Evolutionary conservation across 805 yeast genomes (phyloP), one percentile per base, ranked within the genome.

Genomic region (Wickerhamiella kurtzmanii): DNA sequence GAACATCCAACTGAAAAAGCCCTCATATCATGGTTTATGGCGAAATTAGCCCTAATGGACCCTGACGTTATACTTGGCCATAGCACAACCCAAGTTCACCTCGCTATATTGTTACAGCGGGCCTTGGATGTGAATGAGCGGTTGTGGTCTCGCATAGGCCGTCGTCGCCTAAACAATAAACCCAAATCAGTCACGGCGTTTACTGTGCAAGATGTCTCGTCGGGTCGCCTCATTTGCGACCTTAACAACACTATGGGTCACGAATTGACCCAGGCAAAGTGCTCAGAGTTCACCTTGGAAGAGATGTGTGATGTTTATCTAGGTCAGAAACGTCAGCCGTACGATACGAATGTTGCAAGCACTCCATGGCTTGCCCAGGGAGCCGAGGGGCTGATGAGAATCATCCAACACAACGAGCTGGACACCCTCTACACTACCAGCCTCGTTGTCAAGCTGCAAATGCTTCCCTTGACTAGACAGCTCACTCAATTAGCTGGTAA

Each of bases 31-130:
- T 81, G 84, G 61, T 73, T 92, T 43, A 71, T 87, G 46, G 89
- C 84, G 0, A 63, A 77, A 58, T 65, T 89, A 42, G 80, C 78
- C 54, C 66, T 66, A n/a, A 67, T 74, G n/a, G 98, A 92, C 63
- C 96, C 97, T 0, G 98, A 92, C 67, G 80, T 87, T 2, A 75
- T 86, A 45, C 61, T 89, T 37, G 98, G 98, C 25, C 97, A 92
- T 61, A 72, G 81, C 53, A 66, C 92, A 50, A 96, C 89, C 53
- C 76, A 75, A 52, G 73, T 84, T 11, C 79, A 87, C 11, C 63
- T 92, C 40, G 94, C 82, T 59, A 80, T 88, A 16, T 66, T 92
- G 50, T 73, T 85, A 44, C 94, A 83, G 53, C 73, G 97, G 56
- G 75, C 88, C 77, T 70, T 76, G 56, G 89, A 81, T 48, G 69